Evolutionary conservation across 2,329 filamentous ascomycete species (phyloP), one percentile per base, ranked within the genome.

Genomic region (Diplodia seriata): DNA sequence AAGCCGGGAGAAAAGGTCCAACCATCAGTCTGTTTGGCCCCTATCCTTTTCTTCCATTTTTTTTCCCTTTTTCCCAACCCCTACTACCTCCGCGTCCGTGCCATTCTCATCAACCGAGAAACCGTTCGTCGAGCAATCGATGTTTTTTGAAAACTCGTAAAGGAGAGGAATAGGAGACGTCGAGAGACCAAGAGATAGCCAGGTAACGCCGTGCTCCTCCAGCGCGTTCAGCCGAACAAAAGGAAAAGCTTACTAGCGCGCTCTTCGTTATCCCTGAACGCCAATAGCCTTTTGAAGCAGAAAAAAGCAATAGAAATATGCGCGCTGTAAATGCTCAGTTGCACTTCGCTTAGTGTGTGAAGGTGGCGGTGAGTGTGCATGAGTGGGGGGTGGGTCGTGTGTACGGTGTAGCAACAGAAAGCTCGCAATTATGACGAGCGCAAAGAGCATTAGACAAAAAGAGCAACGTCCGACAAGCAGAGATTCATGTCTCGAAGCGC

Each of bases 161-260:
- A 23, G 20, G 9, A 62, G 18, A 47, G 40, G 18, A 38, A 64
- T 43, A 63, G 50, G 51, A 56, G 40, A 63, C 47, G 12, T 38
- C 31, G 31, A 49, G 61, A 20, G 43, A 26, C 23, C 36, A 31
- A 67, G 20, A 67, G 59, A 31, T 9, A 57, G 29, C 50, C 50
- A 33, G 23, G 38, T 29, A 66, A 56, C 64, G 64, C 53, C 64
- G 40, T 66, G 33, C 38, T 31, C 51, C 51, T 26, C 61, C 53
- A 57, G 51, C 64, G 64, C 40, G 51, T 66, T 66, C 64, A 66
- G 64, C 64, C 26, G 15, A 20, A 26, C 20, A 66, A 26, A 55
- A 62, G 20, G 49, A 68, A 64, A 68, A 56, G 66, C 66, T 68
- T 68, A 68, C 66, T 68, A 68, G 66, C 57, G 66, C 66, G 49